phyloP scores from a whole-genome alignment of 2,329 filamentous ascomycete genomes.

The Trichoderma sp. region DNA sequence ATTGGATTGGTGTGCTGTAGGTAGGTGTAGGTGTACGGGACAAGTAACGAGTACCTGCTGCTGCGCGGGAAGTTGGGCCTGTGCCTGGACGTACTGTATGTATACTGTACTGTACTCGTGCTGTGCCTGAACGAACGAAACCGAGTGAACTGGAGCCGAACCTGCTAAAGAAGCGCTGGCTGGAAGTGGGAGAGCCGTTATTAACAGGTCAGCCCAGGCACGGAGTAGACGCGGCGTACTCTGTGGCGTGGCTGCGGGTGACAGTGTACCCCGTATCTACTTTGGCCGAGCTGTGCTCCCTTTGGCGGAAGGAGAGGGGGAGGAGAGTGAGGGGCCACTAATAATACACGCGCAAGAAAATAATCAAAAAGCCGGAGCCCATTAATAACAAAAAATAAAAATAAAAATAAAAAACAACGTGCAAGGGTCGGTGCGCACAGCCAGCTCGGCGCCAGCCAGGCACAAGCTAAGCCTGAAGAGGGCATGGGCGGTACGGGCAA shows the following conservation, averaged over 20 bases:
- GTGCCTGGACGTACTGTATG: neutral
- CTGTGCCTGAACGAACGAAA: neutral
- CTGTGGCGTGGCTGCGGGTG: neutral
- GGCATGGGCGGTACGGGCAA: conserved; percentile 12
- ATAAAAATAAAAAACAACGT: neutral
- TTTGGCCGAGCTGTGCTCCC: neutral
- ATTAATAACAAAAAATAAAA: neutral
- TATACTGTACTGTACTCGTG: neutral
- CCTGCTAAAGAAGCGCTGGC: neutral
- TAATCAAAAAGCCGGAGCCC: neutral
- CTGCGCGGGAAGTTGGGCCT: neutral
- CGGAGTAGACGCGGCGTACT: neutral
- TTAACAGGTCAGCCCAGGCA: neutral
- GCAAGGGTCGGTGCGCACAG: conserved; percentile 12
- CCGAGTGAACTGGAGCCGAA: neutral
- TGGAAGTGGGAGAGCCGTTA: neutral
- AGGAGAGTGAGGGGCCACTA: neutral
- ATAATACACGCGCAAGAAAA: conserved; percentile 12
- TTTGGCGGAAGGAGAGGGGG: neutral
- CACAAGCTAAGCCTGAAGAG: neutral
- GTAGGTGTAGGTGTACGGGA: neutral
- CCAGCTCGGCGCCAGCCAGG: conserved; percentile 7
- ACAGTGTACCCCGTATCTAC: neutral
- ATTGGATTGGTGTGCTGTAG: neutral
- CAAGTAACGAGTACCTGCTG: neutral